Percentiles rank a stretch among this genome's conserved stretches.
Evolutionary conservation across 2,329 filamentous ascomycete genomes (phyloP).

Genomic region (Colletotrichum gigasporum): DNA sequence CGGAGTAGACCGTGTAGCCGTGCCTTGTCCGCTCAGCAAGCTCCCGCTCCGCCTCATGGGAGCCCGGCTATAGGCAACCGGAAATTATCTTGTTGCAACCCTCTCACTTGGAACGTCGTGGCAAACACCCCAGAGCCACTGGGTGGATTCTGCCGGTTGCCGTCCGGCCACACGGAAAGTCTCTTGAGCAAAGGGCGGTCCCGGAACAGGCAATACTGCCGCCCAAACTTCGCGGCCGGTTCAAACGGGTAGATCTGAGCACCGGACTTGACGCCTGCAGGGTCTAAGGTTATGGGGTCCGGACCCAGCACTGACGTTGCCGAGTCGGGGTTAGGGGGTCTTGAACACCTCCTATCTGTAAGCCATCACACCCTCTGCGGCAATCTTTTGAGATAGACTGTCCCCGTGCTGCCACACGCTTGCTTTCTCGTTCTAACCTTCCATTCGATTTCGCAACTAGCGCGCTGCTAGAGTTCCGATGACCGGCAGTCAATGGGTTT

Average conservation of each 20-base stretch:
- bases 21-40: conserved; percentile 1
- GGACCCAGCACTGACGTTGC: conserved; percentile 1
- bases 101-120: conserved; percentile 10
- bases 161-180: not conserved
- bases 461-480: conserved; percentile 18
- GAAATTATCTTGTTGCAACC: conserved; percentile 27
- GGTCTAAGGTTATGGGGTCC: not conserved
- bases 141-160: not conserved
- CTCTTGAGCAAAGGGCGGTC: not conserved
- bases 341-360: not conserved
- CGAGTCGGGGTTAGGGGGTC: not conserved
- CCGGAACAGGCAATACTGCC: not conserved
- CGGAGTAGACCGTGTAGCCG: too few species aligned
- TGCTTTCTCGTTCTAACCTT: not conserved
- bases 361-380: not conserved
- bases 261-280: conserved; percentile 17
- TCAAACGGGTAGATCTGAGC: not conserved
- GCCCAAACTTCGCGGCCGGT: not conserved
- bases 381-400: conserved; percentile 8
- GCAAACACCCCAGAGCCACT: not conserved
- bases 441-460: not conserved
- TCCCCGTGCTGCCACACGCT: not conserved
- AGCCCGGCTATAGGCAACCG: not conserved
- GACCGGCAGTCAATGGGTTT: conserved; percentile 1
- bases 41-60: not conserved